phyloP scores from a whole-genome alignment of 495 filamentous ascomycete genomes.

The Penicillium dipodomyicola region DNA sequence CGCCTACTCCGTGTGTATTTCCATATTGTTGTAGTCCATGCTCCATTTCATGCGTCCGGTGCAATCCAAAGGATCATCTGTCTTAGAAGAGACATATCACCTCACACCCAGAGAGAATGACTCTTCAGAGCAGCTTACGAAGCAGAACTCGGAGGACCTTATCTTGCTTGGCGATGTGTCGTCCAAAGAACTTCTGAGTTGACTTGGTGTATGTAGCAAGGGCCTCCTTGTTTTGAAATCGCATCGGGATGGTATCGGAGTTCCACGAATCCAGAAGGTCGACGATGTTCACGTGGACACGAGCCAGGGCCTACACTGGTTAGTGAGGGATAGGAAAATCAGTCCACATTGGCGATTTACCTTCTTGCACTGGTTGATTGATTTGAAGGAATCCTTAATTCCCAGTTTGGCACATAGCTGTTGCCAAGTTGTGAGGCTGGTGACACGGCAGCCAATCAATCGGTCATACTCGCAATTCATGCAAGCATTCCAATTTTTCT shows the following conservation, averaged over 20 bases:
- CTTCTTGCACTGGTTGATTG: slow-evolving; percentile 43
- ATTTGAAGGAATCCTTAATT: slow-evolving; percentile 21
- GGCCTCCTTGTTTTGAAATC: slow-evolving; percentile 30
- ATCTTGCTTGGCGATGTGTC: slow-evolving; percentile 35
- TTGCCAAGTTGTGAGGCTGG: slow-evolving; percentile 27
- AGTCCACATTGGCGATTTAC: slow-evolving; percentile 16
- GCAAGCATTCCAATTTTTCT: slow-evolving; percentile 24
- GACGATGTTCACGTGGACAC: slow-evolving; percentile 50
- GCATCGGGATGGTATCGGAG: slow-evolving; percentile 21
- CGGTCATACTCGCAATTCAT: slow-evolving; percentile 24
- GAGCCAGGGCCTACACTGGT: slow-evolving; percentile 23
- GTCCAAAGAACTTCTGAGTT: slow-evolving; percentile 32
- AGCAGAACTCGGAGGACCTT: slow-evolving; percentile 42
- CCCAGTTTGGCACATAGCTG: slow-evolving; percentile 35
- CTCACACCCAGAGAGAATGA: neutral
- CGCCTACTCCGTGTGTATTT: too few species aligned
- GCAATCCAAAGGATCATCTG: neutral
- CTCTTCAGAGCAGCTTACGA: slow-evolving; percentile 19
- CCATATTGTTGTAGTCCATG: too few species aligned
- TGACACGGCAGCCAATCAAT: slow-evolving; percentile 18
- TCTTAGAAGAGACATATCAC: neutral
- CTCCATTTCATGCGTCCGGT: too few species aligned
- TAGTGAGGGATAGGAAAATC: neutral
- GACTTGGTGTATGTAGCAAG: slow-evolving; percentile 39
- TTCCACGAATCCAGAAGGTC: slow-evolving; percentile 51